Evolutionary conservation across 2,329 filamentous ascomycete genomes (phyloP), one percentile per base, ranked within the genome.

Genomic region (Colletotrichum caudatum): DNA sequence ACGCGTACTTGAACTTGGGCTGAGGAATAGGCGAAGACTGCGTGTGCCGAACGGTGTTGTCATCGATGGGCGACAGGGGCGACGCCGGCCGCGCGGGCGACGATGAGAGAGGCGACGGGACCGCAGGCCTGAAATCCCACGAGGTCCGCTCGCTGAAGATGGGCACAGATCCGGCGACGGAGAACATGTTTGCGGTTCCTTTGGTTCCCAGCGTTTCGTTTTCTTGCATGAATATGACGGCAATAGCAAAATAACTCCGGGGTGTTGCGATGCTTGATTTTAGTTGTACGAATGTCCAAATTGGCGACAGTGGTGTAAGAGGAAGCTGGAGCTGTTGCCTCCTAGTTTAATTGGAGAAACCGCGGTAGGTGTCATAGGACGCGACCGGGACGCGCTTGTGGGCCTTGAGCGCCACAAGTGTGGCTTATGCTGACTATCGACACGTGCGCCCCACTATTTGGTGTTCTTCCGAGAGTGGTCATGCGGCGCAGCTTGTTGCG

Each of bases 81-180:
- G 87, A 85, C 6, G 85, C 83, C n/a, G 85, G 83, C 75, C 87
- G 87, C 64, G 89, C 79, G 16, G 88, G 88, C 3, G 88, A 89
- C 2, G 88, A 90, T 3, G 89, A 89, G 5, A 90, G 85, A 7
- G 88, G 88, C 59, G 89, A 90, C 1, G 89, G 80, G 39, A 85
- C 80, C 46, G 79, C 73, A 2, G 88, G 88, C 20, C 83, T 83
- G 78, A 85, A 78, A 60, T 83, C 80, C 78, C 84, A 85, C 41
- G 78, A 77, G 73, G 80, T 77, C 67, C 81, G 78, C 62, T 80
- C 74, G 74, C 82, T 81, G 76, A 86, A 84, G 60, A 83, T 80
- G 23, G 85, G 82, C n/a, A 82, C 76, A 46, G 81, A 77, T 12
- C 65, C 65, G 11, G 82, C 78, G 71, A 84, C 78, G n/a, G 83